Base-by-base conservation (phyloP, 805 yeast genomes). In the Candida ulmi region DNA sequence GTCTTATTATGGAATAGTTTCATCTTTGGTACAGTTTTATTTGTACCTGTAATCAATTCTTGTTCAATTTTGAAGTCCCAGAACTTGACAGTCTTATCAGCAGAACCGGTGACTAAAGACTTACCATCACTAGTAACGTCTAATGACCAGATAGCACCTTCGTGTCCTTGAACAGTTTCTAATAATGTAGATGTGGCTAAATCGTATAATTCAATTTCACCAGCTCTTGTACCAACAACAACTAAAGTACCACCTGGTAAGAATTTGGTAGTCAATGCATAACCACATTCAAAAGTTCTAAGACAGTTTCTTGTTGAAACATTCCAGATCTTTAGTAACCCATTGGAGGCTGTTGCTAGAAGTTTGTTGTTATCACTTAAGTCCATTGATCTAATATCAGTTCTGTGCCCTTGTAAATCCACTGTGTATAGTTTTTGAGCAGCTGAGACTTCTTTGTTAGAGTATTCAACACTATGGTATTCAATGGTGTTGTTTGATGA, bases 231-330 rank as follows among this genome's bases (percentile, higher is more conserved):
- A 30, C 97, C 98, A 8, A 87, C 76, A 13, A 87, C 86, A 24
- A 91, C 80, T 43, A 93, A 68, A 2, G 88, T 70, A 40, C 95
- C 96, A 47, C 98, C 98, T 1, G 98, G 98, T 39, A 93, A 68
- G 52, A 93, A 88, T 52, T 78, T 75, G 44, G 85, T 72, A 43
- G 87, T 74, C 37, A 93, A 67, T 1, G 95, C 86, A 58, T 91
- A 88, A 2, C 96, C 97, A 47, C 95, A 76, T 27, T 82, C 90
- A 55, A 93, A 84, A 0, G 95, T 83, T 55, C 99, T 73, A 36
- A 93, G 71, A 51, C 96, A 91, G 45, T 79, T 75, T 16, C 66
- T 69, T 2, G 91, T 79, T 45, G 71, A 71, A 23, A 83, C 58
- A 55, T 93, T 93, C 96, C 96, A 90, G 17, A 93, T 71, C 56